These are phyloP conservation scores for Tricholomella constricta DNA, from an alignment of 768 basidiomycete species.

Conservation along the genomic window DNA sequence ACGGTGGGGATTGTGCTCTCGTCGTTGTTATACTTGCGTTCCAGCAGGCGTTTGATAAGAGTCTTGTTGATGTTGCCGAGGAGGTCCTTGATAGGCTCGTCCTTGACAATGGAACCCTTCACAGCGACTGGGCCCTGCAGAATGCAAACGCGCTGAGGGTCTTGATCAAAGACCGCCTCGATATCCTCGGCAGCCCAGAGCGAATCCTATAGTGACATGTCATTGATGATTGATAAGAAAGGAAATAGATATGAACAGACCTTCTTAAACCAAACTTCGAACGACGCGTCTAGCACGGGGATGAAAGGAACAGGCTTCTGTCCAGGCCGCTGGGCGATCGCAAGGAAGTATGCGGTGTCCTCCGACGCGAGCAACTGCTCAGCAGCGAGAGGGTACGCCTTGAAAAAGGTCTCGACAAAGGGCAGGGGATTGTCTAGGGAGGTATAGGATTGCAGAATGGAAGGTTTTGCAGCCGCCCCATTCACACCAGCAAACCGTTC, in stretches of 20 bases:
- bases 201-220: slow-evolving; percentile 65
- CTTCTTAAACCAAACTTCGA: slow-evolving; percentile 99
- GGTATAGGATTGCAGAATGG: slow-evolving; percentile 80
- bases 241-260: slow-evolving; percentile 34
- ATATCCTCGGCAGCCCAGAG: slow-evolving; percentile 98
- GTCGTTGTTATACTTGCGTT: slow-evolving; percentile 78
- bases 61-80: slow-evolving; percentile 83
- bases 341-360: slow-evolving; percentile 94
- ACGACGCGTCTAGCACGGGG: slow-evolving; percentile 88
- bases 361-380: slow-evolving; percentile 89
- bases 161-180: slow-evolving; percentile 98
- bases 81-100: slow-evolving; percentile 92
- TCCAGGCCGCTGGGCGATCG: slow-evolving; percentile 92
- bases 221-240: not conserved
- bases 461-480: slow-evolving; percentile 72
- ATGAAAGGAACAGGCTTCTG: slow-evolving; percentile 99
- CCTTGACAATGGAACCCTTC: slow-evolving; percentile 83
- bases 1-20: slow-evolving; percentile 70
- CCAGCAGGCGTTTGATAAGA: slow-evolving; percentile 78
- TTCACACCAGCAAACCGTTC: slow-evolving; percentile 94
- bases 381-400: slow-evolving; percentile 77
- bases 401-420: slow-evolving; percentile 83
- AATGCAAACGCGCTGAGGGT: slow-evolving; percentile 97
- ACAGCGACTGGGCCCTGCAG: slow-evolving; percentile 96
- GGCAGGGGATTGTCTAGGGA: slow-evolving; percentile 79